phyloP scores from a whole-genome alignment of 2,329 filamentous ascomycete species.

The Colletotrichum cereale region DNA sequence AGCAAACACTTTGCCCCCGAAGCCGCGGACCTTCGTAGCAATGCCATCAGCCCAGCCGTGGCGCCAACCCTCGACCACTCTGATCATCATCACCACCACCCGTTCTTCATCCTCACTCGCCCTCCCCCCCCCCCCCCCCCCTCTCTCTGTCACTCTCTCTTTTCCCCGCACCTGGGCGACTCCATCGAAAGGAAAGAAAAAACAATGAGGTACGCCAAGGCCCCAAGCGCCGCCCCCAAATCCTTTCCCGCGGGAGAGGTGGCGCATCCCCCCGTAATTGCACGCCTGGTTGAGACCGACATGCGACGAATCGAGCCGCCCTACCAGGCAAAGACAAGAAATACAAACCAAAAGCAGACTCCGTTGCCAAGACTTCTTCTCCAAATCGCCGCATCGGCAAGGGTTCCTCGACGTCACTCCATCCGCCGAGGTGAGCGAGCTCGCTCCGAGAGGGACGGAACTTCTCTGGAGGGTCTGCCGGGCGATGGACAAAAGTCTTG shows the following conservation, averaged over 20 bases:
- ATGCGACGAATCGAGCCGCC: not conserved
- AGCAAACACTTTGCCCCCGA: not conserved
- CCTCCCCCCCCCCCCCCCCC: too few relatives aligned
- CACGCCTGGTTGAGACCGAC: not conserved
- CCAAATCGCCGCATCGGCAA: conserved; percentile 5
- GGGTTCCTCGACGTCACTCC: conserved; percentile 5
- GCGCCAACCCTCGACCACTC: not conserved
- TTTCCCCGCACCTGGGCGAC: not conserved
- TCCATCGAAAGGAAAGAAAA: not conserved
- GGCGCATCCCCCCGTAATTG: conserved; percentile 5
- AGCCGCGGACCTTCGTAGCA: not conserved
- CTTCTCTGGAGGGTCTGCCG: not conserved
- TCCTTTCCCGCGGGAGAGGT: not conserved
- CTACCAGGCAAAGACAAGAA: not conserved
- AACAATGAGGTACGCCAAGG: conserved; percentile 9
- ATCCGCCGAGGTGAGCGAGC: not conserved
- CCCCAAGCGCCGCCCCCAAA: conserved; percentile 10
- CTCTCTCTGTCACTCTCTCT: not conserved
- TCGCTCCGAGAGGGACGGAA: not conserved
- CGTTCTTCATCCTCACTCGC: not conserved
- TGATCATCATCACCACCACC: not conserved
- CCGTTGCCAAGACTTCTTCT: not conserved
- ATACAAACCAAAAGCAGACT: not conserved
- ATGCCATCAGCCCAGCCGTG: conserved; percentile 7
- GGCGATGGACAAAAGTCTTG: too few relatives aligned